Base-by-base conservation (phyloP, 768 basidiomycete species). In the Trametes sanguinea region DNA sequence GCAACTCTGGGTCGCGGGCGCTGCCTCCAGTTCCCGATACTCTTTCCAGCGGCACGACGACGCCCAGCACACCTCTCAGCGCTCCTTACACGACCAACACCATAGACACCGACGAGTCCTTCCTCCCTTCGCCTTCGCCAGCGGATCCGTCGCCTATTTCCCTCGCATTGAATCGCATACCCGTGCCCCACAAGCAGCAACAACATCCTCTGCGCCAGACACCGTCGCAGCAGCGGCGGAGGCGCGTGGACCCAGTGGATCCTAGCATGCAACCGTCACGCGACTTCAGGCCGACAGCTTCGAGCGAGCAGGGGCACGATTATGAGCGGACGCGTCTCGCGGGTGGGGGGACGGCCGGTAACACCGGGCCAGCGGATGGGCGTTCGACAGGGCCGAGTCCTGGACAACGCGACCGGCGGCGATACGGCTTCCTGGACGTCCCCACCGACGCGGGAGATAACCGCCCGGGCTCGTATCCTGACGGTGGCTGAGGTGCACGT, bases 181-280 rank as follows among this genome's bases (percentile, higher is more conserved):
- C 40, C 2, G 17, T 47, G 33, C 48, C 48, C 22, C 44, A 22
- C 29, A 55, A 27, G 39, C 52, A 40, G 52, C n/a, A 42, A 17
- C 35, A 27, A 40, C 39, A 42, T 29, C 52, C 33, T 40, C 30
- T 10, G 48, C 39, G 37, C 13, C 52, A 35, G 6, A 3, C 52
- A 6, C 27, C 37, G 10, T 40, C 37, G 6, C 37, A 42, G 27
- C 52, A 53, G 39, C 47, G 43, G 6, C 47, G 53, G 48, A 33
- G 58, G 37, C 63, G 57, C 22, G 63, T 64, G 43, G 63, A 60
- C 43, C 63, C 63, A 27, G 58, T 64, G 2, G 63, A 64, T 35
- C 63, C 63, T 2, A 14, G 22, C 29, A 13, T 58, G 32, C 62
- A 58, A 46, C 62, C 62, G 11, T 43, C 55, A 13, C 62, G 62